Base-by-base conservation (phyloP, 371 early-diverging fungal genomes). In the Chytridium lagenaria region DNA sequence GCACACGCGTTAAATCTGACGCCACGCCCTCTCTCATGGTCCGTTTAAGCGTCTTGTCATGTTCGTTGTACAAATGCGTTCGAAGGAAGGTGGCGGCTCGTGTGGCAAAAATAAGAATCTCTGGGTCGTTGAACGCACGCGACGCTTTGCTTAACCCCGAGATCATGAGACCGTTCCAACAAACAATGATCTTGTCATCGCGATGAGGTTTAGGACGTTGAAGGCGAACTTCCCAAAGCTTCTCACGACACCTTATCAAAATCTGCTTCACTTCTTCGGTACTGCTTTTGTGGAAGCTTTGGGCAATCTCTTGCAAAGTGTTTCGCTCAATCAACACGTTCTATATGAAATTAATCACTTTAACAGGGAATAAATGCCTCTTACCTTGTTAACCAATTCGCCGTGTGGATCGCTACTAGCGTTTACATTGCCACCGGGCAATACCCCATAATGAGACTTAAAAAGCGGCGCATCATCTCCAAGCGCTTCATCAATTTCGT, bases 201-300 rank as follows among this genome's bases (percentile, higher is more conserved):
- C 81, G 77, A 68, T 88, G 87, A 7, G 91, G 91, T 65, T 82
- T 81, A 2, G 91, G 90, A 3, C 91, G 82, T 5, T 71, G 39
- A n/a, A 51, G 59, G 1, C 91, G 82, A 51, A 77, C 75, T 16
- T 84, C 76, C 80, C 81, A 81, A 40, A 90, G 67, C 66, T 83
- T 84, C 28, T 72, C 50, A n/a, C 76, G 78, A 19, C 70, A 72
- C 2, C 77, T 37, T 7, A 69, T 55, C n/a, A 89, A 36, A 3
- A 84, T 77, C 15, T 57, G 23, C 26, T 70, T 36, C 0, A 82
- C 79, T 71, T 83, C 79, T 16, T 77, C 75, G 23, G 59, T 71
- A 16, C 75, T 15, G n/a, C n/a, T n/a, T 57, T 83, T 69, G 36
- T 74, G 68, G 52, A 81, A 83, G 19, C 78, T 44, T 12, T 75